These are phyloP conservation scores for Kodamaea kaohsiungensis DNA, from an alignment of 805 yeast genomes.

Conservation along the genomic window DNA sequence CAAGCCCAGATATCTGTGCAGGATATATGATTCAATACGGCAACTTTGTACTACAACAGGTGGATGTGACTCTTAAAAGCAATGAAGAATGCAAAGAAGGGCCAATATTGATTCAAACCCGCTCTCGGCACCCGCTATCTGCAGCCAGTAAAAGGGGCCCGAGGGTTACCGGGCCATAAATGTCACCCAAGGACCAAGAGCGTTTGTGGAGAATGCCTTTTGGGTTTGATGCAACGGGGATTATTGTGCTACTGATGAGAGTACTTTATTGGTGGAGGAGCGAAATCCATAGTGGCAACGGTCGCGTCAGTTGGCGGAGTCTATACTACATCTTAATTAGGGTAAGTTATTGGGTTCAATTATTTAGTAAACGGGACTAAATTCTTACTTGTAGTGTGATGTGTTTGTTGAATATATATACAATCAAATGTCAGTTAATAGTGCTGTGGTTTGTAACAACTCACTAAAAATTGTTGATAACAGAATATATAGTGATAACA, in stretches of 20 bases:
- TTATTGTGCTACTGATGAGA: not conserved
- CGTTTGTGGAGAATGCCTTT: not conserved
- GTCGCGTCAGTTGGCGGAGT: not conserved
- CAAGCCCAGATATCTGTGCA: not conserved
- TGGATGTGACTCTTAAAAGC: not conserved
- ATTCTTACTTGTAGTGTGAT: too few species aligned
- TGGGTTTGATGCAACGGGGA: not conserved
- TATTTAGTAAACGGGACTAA: too few species aligned
- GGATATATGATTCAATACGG: constrained; percentile 1
- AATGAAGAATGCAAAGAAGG: not conserved
- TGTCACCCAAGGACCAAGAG: not conserved
- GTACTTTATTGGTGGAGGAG: not conserved
- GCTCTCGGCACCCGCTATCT: not conserved
- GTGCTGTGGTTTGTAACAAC: too few species aligned
- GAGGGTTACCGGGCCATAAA: not conserved
- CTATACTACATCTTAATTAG: not conserved
- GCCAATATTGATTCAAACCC: not conserved
- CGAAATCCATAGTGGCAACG: not conserved
- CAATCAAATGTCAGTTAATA: too few species aligned
- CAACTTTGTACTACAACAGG: not conserved
- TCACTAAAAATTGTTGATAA: too few species aligned
- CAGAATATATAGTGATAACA: too few species aligned
- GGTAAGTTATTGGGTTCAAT: too few species aligned
- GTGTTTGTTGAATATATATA: too few species aligned
- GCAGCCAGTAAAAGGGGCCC: not conserved